Percentiles rank a stretch among this genome's conserved stretches.
These are phyloP conservation scores for Rhizophora mangle DNA, from an alignment of 345 rosid species.

Conservation along the genomic window DNA sequence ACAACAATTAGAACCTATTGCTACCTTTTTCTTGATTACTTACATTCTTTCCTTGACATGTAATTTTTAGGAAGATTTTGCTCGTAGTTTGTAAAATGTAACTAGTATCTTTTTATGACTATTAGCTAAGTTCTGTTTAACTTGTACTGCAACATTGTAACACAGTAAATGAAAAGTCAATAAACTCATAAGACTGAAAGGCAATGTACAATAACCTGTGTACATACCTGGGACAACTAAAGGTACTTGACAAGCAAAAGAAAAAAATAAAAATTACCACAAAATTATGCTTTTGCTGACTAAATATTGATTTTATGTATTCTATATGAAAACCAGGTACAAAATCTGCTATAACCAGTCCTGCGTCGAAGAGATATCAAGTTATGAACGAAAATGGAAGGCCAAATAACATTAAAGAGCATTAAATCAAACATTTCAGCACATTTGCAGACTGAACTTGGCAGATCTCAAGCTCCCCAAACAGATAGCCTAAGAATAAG, in stretches of 20 bases:
- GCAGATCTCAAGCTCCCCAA: slow-evolving; percentile 89
- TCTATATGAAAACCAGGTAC: slow-evolving; percentile 68
- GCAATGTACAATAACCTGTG: neutral
- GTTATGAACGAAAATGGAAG: slow-evolving; percentile 3
- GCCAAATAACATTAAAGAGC: neutral
- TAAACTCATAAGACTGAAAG: neutral
- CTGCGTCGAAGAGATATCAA: slow-evolving; percentile 47
- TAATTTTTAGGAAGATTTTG: too few species aligned
- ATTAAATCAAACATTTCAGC: neutral
- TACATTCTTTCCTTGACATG: too few species aligned
- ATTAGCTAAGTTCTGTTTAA: neutral
- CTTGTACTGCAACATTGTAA: neutral
- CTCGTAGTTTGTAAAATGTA: neutral
- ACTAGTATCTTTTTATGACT: neutral
- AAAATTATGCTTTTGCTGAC: slow-evolving; percentile 55
- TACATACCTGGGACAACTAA: neutral
- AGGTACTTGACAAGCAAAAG: neutral
- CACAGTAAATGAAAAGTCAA: neutral
- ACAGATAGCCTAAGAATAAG: slow-evolving; percentile 84
- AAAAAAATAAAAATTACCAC: slow-evolving; percentile 36
- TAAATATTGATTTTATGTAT: slow-evolving; percentile 55
- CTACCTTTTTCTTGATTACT: too few species aligned
- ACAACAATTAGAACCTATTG: too few species aligned
- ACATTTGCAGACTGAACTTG: slow-evolving; percentile 64
- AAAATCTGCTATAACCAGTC: slow-evolving; percentile 66